phyloP scores from a whole-genome alignment of 2,329 filamentous ascomycete genomes.

The Apiospora pterosperma region DNA sequence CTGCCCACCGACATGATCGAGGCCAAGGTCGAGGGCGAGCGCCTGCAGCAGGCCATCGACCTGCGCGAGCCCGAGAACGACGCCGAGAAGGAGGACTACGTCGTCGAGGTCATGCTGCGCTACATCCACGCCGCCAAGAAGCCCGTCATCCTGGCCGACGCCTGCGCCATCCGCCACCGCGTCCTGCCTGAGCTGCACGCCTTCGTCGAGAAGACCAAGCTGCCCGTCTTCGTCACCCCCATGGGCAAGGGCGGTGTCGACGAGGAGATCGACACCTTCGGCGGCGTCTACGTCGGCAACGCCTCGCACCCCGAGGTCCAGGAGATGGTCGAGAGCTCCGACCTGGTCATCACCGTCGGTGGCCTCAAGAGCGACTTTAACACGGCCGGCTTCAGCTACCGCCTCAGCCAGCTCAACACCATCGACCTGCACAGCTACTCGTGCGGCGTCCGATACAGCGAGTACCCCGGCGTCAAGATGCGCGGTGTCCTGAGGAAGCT shows the following conservation, averaged over 20 bases:
- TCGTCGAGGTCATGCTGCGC: constrained; percentile 75
- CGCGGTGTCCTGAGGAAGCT: constrained; percentile 73
- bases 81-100: constrained; percentile 70
- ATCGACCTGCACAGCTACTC: constrained; percentile 78
- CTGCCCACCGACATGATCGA: constrained; percentile 78
- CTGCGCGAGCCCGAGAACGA: constrained; percentile 64
- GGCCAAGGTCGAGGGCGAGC: constrained; percentile 70
- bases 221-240: constrained; percentile 83
- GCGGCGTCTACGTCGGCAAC: constrained; percentile 81
- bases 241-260: constrained; percentile 87
- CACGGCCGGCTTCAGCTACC: constrained; percentile 78
- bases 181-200: constrained; percentile 70
- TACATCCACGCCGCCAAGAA: constrained; percentile 69
- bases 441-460: constrained; percentile 71
- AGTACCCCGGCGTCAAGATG: constrained; percentile 76
- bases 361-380: constrained; percentile 72
- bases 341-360: constrained; percentile 69
- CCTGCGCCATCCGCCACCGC: constrained; percentile 75
- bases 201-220: constrained; percentile 66
- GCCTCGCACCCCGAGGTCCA: constrained; percentile 65
- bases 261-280: constrained; percentile 71
- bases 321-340: constrained; percentile 62
- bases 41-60: constrained; percentile 69
- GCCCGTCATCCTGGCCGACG: constrained; percentile 78
- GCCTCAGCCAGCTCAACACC: constrained; percentile 70